A percentile compares a stretch with the other conserved stretches of the same genome.
phyloP scores from a whole-genome alignment of 306 rosid species.

The Prunus fruticosa region DNA sequence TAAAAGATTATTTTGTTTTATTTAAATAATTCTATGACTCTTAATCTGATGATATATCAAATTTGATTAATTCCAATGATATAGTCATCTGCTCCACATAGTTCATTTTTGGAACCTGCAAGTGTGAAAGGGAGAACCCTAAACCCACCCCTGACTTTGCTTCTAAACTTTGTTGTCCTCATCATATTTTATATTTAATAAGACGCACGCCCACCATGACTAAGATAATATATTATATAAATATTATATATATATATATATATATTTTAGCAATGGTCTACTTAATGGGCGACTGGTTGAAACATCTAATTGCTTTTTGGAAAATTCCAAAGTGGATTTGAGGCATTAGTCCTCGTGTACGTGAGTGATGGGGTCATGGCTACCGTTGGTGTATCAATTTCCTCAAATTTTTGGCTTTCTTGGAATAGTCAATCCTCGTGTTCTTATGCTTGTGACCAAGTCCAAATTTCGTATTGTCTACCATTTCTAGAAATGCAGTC shows the following conservation, averaged over 20 bases:
- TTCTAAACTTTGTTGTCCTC: neutral
- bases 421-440: neutral
- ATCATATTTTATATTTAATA: neutral
- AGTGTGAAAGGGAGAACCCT: neutral
- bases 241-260: no score
- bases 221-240: neutral
- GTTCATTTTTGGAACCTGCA: neutral
- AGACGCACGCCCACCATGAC: neutral
- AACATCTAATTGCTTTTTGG: neutral
- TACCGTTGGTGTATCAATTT: neutral
- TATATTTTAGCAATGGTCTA: neutral
- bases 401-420: neutral
- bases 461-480: neutral
- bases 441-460: neutral
- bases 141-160: neutral
- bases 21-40: no score
- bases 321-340: constrained; percentile 1
- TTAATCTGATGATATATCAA: no score
- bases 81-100: neutral
- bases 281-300: neutral
- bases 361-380: neutral
- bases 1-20: no score
- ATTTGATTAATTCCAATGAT: neutral
- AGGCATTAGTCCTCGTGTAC: neutral
- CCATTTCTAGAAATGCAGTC: neutral